phyloP scores from a whole-genome alignment of 2,329 filamentous ascomycete genomes.

The Rachicladosporium sp. region DNA sequence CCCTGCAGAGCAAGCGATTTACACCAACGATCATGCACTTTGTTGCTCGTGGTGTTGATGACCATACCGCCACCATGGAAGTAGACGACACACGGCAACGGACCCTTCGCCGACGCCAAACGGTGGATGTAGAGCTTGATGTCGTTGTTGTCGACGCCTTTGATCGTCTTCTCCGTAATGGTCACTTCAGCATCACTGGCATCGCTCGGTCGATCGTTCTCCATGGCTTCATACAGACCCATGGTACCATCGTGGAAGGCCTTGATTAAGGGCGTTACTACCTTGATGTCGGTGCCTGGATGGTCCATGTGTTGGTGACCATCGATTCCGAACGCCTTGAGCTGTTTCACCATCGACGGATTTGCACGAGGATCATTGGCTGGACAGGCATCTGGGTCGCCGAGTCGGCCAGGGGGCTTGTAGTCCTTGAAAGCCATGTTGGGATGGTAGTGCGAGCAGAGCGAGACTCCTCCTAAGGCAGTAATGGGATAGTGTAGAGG shows the following conservation, averaged over 20 bases:
- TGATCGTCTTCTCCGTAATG: conserved; percentile 8
- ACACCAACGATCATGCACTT: conserved; percentile 16
- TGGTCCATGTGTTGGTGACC: conserved; percentile 7
- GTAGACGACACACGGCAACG: conserved; percentile 17
- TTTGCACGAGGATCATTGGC: conserved; percentile 16
- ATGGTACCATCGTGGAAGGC: conserved; percentile 8
- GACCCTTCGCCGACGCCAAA: conserved; percentile 2
- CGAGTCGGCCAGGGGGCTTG: conserved; percentile 13
- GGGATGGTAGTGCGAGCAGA: too few relatives aligned
- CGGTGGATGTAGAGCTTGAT: conserved; percentile 11
- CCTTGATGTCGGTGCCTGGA: conserved; percentile 3
- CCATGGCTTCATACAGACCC: conserved; percentile 71
- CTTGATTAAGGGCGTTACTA: conserved; percentile 1
- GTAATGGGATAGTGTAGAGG: too few relatives aligned
- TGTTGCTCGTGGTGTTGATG: conserved; percentile 9
- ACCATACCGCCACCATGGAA: conserved; percentile 21
- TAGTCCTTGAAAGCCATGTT: conserved; percentile 3
- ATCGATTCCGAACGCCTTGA: conserved; percentile 12
- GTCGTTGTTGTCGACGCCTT: conserved; percentile 13
- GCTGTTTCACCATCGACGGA: conserved; percentile 12
- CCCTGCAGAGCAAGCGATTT: conserved; percentile 15
- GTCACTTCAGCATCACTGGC: conserved; percentile 9
- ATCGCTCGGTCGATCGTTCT: conserved; percentile 39
- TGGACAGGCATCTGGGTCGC: conserved; percentile 13
- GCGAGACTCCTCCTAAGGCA: too few relatives aligned